Evolutionary conservation across 1,284 basidiomycete species (phyloP), one percentile per base, ranked within the genome.

Genomic region (Ceratobasidium sp.): DNA sequence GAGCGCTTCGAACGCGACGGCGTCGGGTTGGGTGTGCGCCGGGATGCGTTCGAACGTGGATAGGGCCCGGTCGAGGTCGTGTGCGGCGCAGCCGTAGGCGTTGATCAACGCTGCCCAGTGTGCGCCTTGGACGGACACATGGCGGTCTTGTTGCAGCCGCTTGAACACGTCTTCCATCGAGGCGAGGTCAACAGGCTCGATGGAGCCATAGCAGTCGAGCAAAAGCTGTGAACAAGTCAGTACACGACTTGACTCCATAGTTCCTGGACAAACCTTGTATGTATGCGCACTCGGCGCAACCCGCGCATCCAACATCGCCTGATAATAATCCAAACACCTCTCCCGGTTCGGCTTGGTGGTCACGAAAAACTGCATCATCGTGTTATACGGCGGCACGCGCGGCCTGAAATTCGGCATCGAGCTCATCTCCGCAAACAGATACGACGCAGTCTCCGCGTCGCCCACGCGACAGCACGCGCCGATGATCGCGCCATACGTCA

Each of bases 291-390:
- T 93, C 40, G 96, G 96, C 5, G 84, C 82, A 52, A 99, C 92
- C 0, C 89, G 85, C 6, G 90, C 91, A 17, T 85, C 84, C 48
- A 87, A 84, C 85, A 99, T 89, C 82, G 91, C 88, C 74, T 93
- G 83, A 84, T 94, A 95, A 85, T 94, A 99, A 81, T 90, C 86
- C 52, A 98, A 84, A 17, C 93, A 93, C 59, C 91, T 89, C 44
- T 90, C 90, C 69, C 96, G 91, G 81, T 96, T 92, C 1, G 96
- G 96, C 82, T 94, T 94, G 33, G 94, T 97, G 79, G 94, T 92
- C 66, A 94, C 93, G 86, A 96, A 98, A 83, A 97, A 90, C 85
- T 99, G 98, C 90, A 99, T 98, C 97, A 99, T 98, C 52, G 95
- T 98, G 86, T 98, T 99, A 88, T 91, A 96, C 5, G 97, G 97